Evolutionary conservation across 805 yeast genomes (phyloP).

Genomic region (Ogataea chonburiensis): DNA sequence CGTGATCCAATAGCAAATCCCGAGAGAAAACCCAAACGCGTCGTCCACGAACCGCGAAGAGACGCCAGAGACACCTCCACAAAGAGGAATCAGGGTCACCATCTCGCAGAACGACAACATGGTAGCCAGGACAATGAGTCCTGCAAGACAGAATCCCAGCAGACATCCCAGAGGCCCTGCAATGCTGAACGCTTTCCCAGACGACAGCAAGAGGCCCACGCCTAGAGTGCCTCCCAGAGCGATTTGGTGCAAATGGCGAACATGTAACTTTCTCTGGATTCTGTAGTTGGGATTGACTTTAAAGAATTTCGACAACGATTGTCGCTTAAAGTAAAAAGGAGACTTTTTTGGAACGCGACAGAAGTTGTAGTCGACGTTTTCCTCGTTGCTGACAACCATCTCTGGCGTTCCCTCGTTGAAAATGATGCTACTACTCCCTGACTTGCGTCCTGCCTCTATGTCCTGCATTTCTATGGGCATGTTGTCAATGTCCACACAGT

Average conservation of each 20-base stretch:
- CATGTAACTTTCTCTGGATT: conserved; percentile 58
- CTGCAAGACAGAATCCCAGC: conserved; percentile 63
- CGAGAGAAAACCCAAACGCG: conserved; percentile 72
- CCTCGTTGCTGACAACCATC: conserved; percentile 32
- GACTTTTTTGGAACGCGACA: conserved; percentile 18
- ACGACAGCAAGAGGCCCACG: conserved; percentile 66
- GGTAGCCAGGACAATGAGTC: conserved; percentile 63
- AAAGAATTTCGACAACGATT: conserved; percentile 7
- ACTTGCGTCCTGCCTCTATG: conserved; percentile 1
- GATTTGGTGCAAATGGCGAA: conserved; percentile 72
- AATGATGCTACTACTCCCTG: neutral
- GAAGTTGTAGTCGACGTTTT: conserved; percentile 32
- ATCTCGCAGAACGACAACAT: conserved; percentile 78
- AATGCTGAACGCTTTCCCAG: conserved; percentile 69
- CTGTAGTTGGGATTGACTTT: conserved; percentile 26
- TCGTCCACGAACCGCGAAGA: conserved; percentile 75
- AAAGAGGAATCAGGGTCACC: conserved; percentile 76
- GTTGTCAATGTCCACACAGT: conserved; percentile 28
- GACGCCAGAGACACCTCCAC: conserved; percentile 74
- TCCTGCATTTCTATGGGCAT: conserved; percentile 32
- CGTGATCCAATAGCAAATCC: conserved; percentile 72
- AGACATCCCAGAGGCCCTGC: conserved; percentile 80
- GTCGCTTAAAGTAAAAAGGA: no score
- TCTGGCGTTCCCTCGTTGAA: conserved; percentile 20
- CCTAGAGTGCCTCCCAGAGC: conserved; percentile 80